Conservation (phyloP, 2,329 filamentous ascomycete species). For the Elsinoe arachidis region DNA sequence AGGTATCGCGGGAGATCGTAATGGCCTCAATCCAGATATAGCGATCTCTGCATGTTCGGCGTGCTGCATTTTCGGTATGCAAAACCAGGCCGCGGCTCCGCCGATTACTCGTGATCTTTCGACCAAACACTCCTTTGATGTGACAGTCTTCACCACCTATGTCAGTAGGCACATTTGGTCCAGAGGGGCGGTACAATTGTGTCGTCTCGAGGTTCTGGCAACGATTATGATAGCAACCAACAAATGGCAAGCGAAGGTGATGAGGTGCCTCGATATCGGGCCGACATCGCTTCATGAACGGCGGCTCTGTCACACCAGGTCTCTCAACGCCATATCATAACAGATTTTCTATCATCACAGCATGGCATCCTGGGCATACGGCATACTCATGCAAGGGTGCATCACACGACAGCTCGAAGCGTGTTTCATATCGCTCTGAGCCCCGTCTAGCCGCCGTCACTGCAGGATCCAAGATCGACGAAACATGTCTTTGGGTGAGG, state of each 20-base stretch:
- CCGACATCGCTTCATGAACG: background rate
- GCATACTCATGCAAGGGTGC: background rate
- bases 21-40: too few relatives aligned
- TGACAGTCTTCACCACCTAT: too few relatives aligned
- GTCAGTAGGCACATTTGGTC: background rate
- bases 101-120: too few relatives aligned
- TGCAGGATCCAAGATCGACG: background rate
- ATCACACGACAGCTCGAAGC: background rate
- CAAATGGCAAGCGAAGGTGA: background rate
- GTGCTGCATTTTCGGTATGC: too few relatives aligned
- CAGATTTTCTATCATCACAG: background rate
- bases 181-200: too few relatives aligned
- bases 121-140: too few relatives aligned
- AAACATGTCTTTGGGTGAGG: background rate
- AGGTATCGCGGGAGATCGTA: too few relatives aligned
- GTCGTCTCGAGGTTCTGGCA: too few relatives aligned
- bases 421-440: conserved; percentile 7
- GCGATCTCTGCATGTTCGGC: too few relatives aligned
- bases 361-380: background rate
- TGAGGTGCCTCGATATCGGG: background rate
- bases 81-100: too few relatives aligned
- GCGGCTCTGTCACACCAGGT: background rate
- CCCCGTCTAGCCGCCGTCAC: background rate
- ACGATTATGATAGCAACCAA: too few relatives aligned
- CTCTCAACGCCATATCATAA: background rate